Evolutionary conservation across 768 basidiomycete species (phyloP).

Genomic region (Phlegmacium glaucopus): DNA sequence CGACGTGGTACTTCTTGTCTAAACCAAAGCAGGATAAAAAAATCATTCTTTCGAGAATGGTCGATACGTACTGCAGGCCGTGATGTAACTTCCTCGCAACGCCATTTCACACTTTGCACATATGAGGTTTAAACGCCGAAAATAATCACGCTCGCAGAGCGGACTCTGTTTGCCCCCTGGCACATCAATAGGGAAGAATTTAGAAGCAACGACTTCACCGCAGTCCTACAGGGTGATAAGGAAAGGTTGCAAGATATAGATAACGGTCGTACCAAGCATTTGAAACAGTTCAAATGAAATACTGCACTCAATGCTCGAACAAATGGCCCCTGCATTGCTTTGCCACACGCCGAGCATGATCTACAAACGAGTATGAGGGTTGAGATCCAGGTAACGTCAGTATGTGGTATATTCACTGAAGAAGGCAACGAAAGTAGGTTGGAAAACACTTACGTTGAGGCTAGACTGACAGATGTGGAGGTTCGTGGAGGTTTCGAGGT

Average conservation of each 20-base stretch:
- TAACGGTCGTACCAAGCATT: slow-evolving; percentile 75
- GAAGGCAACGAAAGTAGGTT: slow-evolving; percentile 3
- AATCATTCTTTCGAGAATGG: too few relatives aligned
- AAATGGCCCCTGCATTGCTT: slow-evolving; percentile 91
- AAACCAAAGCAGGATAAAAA: slow-evolving; percentile 9
- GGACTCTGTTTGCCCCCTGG: slow-evolving; percentile 86
- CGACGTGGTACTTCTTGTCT: slow-evolving; percentile 99
- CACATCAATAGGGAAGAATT: slow-evolving; percentile 98
- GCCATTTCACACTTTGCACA: slow-evolving; percentile 96
- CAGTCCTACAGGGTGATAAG: slow-evolving; percentile 67
- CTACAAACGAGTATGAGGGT: slow-evolving; percentile 34
- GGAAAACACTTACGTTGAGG: slow-evolving; percentile 51
- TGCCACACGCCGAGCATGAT: slow-evolving; percentile 73
- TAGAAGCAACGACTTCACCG: slow-evolving; percentile 92
- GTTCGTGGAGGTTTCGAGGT: slow-evolving; percentile 45
- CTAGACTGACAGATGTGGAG: slow-evolving; percentile 52
- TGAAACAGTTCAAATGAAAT: slow-evolving; percentile 97
- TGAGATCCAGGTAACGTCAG: slow-evolving; percentile 25
- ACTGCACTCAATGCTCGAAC: slow-evolving; percentile 93
- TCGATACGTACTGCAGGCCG: slow-evolving; percentile 80
- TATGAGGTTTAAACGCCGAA: slow-evolving; percentile 91
- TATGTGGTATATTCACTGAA: slow-evolving; percentile 4
- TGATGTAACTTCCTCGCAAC: slow-evolving; percentile 96
- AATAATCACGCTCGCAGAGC: slow-evolving; percentile 98
- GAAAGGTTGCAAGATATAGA: neutral